phyloP scores from a whole-genome alignment of 1,139 yeast genomes.

The Suhomyces chickasaworum region DNA sequence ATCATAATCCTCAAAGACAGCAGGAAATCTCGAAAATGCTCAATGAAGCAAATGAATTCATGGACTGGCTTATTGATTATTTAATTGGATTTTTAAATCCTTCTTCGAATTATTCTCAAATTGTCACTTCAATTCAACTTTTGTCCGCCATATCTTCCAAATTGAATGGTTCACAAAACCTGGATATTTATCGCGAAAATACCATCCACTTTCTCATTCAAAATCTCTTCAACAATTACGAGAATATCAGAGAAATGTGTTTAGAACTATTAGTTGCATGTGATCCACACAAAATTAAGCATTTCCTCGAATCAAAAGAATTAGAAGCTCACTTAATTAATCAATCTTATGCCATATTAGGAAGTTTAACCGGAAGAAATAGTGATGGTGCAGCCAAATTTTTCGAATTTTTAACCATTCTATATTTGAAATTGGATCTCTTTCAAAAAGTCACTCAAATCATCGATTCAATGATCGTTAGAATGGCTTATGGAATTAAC shows the following conservation, averaged over 20 bases:
- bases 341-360: constrained; percentile 8
- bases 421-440: constrained; percentile 18
- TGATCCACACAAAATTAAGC: constrained; percentile 2
- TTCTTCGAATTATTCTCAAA: constrained; percentile 68
- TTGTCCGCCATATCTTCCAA: constrained; percentile 36
- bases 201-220: constrained; percentile 55
- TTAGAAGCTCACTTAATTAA: constrained; percentile 8
- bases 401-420: constrained; percentile 49
- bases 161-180: constrained; percentile 9
- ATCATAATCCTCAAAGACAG: constrained; percentile 8
- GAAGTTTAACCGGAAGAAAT: constrained; percentile 64
- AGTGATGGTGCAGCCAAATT: constrained; percentile 84
- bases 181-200: constrained; percentile 41
- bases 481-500: constrained; percentile 28
- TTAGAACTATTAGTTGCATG: constrained; percentile 52
- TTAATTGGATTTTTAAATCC: constrained; percentile 54
- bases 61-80: constrained; percentile 43
- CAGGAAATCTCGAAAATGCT: constrained; percentile 20
- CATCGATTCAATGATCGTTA: constrained; percentile 32
- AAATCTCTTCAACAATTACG: constrained; percentile 68
- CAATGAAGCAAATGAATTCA: constrained; percentile 38
- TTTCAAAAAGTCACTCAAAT: constrained; percentile 24
- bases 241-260: constrained; percentile 66
- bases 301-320: constrained; percentile 1
- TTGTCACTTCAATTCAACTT: constrained; percentile 53